Base-by-base conservation (phyloP, 1,139 yeast species). In the Torulaspora globosa region DNA sequence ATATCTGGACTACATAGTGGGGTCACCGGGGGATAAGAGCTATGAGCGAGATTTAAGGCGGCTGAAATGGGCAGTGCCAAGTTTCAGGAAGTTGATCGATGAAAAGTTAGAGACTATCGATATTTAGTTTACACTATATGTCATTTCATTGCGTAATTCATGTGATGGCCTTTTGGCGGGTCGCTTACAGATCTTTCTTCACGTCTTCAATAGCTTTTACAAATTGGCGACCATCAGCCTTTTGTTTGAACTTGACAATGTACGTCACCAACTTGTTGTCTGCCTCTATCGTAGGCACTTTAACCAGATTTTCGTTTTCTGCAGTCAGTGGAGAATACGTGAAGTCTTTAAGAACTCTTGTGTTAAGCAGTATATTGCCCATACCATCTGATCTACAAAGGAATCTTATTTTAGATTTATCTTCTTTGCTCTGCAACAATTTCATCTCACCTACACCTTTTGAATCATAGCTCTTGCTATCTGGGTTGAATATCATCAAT, bases 361-460 rank as follows among this genome's bases (percentile, higher is more conserved):
- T 71, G 64, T 92, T 92, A 50, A 92, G 70, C 36, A 92, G 66
- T n/a, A 89, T 81, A 55, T 94, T 75, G 39, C 85, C 84, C 35
- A 90, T 80, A 32, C 96, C 96, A 49, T 90, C 97, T 0, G 96
- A 87, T 59, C 97, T 80, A 21, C 92, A 75, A 36, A 92, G 69
- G 11, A 87, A 70, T 61, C 98, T 79, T 2, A 82, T 66, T 63
- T 87, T 87, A 2, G 72, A 67, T 3, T 80, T 76, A 26, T 68
- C 69, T 1, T 70, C 73, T 42, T 74, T 74, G 57, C 82, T 75
- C 48, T 76, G 79, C 50, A 90, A 70, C 10, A 92, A 72, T 58
- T 87, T 84, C 55, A 90, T 71, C 43, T 83, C 89, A 3, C 98
- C 98, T 1, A 89, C 71, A 7, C 97, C 97, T 55, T 78, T 77